A percentile compares a stretch with the other conserved stretches of the same genome.
Evolutionary conservation across 192 early-diverging fungal species (phyloP).

Genomic region (Coemansia sp.): DNA sequence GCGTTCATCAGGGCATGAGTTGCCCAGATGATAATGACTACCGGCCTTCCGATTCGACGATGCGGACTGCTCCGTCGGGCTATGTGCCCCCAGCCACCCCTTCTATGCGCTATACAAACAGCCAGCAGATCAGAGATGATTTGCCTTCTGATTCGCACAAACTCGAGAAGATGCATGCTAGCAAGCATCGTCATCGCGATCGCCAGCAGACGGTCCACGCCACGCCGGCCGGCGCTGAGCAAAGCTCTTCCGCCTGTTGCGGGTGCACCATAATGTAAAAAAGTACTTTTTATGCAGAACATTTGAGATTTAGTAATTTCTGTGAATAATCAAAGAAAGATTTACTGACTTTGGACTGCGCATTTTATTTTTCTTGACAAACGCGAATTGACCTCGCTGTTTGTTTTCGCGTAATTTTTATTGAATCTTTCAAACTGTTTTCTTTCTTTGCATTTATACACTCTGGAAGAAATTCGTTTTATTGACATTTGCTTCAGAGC

Average conservation of each 20-base stretch:
- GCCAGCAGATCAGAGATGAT: not conserved
- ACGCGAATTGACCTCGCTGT: not conserved
- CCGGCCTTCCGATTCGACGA: not conserved
- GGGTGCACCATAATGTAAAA: slow-evolving; percentile 43
- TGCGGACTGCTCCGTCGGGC: not conserved
- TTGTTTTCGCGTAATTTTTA: not conserved
- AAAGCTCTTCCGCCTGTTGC: slow-evolving; percentile 27
- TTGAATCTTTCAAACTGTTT: not conserved
- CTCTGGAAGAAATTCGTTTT: not conserved
- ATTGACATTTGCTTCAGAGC: not conserved
- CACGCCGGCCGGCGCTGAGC: not conserved
- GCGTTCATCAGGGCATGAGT: not conserved
- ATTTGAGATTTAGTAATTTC: not conserved
- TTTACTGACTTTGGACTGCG: not conserved
- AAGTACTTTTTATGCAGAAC: too few relatives aligned
- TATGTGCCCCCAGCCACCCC: slow-evolving; percentile 7
- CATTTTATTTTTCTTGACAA: not conserved
- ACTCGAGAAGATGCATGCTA: not conserved
- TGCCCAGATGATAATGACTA: not conserved
- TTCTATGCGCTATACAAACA: not conserved
- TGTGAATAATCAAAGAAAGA: not conserved
- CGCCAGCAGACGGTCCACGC: slow-evolving; percentile 9
- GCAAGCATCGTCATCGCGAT: slow-evolving; percentile 9
- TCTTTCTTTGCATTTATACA: not conserved
- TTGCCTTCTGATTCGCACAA: not conserved